phyloP scores from a whole-genome alignment of 2,329 filamentous ascomycete species.

The Dactylellina drechsleri region DNA sequence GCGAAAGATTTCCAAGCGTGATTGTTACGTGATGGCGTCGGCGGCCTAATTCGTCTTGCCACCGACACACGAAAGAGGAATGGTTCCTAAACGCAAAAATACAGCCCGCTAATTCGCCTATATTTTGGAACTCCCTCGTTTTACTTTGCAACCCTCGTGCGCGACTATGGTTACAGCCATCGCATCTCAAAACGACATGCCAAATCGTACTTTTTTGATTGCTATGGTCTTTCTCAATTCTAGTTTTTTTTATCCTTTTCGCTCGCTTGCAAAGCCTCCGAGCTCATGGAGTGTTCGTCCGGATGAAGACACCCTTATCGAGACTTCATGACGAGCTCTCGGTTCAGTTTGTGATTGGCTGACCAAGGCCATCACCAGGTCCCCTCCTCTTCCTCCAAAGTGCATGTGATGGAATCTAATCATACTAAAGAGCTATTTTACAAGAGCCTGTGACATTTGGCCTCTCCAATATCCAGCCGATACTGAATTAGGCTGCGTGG shows the following conservation, averaged over 20 bases:
- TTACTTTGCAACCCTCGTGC: background rate
- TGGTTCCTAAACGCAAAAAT: background rate
- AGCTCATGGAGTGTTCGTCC: background rate
- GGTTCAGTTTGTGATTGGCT: background rate
- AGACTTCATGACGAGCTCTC: background rate
- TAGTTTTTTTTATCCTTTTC: too few species aligned
- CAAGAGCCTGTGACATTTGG: background rate
- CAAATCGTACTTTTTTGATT: too few species aligned
- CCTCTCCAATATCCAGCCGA: too few species aligned
- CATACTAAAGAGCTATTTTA: background rate
- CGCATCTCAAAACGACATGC: too few species aligned
- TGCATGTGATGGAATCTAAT: slow-evolving; percentile 1
- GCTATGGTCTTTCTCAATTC: background rate
- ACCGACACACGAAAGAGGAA: slow-evolving; percentile 3
- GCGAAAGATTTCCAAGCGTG: too few species aligned
- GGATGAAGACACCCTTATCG: slow-evolving; percentile 11
- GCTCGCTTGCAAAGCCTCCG: too few species aligned
- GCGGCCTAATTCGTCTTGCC: background rate
- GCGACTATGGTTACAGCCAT: background rate
- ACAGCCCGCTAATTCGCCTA: background rate
- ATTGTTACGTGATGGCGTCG: too few species aligned
- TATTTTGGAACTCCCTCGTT: background rate
- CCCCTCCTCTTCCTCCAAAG: background rate
- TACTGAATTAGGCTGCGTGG: too few species aligned
- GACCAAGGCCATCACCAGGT: background rate